These are phyloP conservation scores for Aspergillus thermomutatus DNA, from an alignment of 2,329 filamentous ascomycete species.

Conservation along the genomic window DNA sequence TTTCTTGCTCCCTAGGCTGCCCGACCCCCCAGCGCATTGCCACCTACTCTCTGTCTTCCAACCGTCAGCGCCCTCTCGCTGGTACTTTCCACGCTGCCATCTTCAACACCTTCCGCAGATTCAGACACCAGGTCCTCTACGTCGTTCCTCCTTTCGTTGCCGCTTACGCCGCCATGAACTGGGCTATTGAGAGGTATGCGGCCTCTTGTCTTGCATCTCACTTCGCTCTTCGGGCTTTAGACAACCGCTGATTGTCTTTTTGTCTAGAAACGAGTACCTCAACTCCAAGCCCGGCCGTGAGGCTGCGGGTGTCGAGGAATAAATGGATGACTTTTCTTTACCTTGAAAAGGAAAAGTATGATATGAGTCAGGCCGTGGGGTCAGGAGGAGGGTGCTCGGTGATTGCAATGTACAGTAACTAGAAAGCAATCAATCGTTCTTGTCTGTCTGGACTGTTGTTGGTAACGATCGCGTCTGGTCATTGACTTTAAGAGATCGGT, in stretches of 20 bases:
- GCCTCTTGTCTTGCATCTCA: background rate
- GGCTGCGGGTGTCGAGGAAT: slow-evolving; percentile 31
- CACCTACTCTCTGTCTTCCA: slow-evolving; percentile 74
- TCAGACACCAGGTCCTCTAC: slow-evolving; percentile 83
- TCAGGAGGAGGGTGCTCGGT: slow-evolving; percentile 20
- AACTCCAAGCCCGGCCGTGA: slow-evolving; percentile 49
- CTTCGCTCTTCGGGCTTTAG: background rate
- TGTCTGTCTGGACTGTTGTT: background rate
- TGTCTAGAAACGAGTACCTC: slow-evolving; percentile 47
- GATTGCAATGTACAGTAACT: slow-evolving; percentile 42
- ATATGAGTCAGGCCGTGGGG: slow-evolving; percentile 4
- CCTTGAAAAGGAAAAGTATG: background rate
- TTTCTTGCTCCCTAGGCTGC: slow-evolving; percentile 23
- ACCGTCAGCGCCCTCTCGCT: slow-evolving; percentile 85
- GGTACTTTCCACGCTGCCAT: slow-evolving; percentile 74
- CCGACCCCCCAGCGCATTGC: slow-evolving; percentile 55
- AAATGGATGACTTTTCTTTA: slow-evolving; percentile 20
- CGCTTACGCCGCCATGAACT: slow-evolving; percentile 81
- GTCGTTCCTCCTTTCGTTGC: slow-evolving; percentile 73
- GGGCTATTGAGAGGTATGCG: slow-evolving; percentile 84
- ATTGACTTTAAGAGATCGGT: background rate
- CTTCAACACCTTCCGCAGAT: slow-evolving; percentile 93
- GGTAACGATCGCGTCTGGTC: background rate
- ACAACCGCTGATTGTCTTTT: background rate
- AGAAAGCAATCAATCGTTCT: slow-evolving; percentile 32